Conservation (phyloP, 495 filamentous ascomycete genomes). For the Podospora sp. region DNA sequence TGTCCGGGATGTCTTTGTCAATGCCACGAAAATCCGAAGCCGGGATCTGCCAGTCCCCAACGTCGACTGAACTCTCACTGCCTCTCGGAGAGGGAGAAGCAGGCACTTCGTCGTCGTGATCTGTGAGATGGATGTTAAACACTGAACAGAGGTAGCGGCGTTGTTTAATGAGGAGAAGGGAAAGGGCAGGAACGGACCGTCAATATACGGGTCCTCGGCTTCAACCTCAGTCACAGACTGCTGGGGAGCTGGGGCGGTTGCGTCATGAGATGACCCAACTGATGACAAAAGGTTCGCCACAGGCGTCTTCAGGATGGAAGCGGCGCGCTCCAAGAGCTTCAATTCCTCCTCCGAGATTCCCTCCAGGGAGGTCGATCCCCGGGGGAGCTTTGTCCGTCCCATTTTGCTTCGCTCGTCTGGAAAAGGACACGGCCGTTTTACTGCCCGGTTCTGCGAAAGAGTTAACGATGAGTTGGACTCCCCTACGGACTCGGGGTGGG, state of each 20-base stretch:
- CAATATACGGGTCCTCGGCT: not conserved
- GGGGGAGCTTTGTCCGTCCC: constrained; percentile 1
- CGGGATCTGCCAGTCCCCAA: not conserved
- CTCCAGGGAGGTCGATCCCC: not conserved
- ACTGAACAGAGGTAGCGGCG: not conserved
- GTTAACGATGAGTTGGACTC: not conserved
- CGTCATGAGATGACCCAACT: not conserved
- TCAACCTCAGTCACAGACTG: not conserved
- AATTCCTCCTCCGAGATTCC: not conserved
- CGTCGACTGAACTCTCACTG: not conserved
- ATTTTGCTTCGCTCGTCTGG: not conserved
- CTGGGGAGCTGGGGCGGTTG: not conserved
- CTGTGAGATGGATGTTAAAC: not conserved
- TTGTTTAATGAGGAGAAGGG: not conserved
- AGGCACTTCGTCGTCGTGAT: not conserved
- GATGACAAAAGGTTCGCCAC: not conserved
- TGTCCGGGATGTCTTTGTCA: not conserved
- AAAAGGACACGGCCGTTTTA: constrained; percentile 4
- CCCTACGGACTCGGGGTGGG: not conserved
- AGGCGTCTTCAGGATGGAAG: not conserved
- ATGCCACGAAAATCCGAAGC: not conserved
- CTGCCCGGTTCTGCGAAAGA: constrained; percentile 3
- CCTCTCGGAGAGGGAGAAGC: not conserved
- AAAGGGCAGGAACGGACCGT: not conserved
- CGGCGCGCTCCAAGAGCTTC: not conserved